phyloP scores from a whole-genome alignment of 2,329 filamentous ascomycete species.

The Penicillium sp. region DNA sequence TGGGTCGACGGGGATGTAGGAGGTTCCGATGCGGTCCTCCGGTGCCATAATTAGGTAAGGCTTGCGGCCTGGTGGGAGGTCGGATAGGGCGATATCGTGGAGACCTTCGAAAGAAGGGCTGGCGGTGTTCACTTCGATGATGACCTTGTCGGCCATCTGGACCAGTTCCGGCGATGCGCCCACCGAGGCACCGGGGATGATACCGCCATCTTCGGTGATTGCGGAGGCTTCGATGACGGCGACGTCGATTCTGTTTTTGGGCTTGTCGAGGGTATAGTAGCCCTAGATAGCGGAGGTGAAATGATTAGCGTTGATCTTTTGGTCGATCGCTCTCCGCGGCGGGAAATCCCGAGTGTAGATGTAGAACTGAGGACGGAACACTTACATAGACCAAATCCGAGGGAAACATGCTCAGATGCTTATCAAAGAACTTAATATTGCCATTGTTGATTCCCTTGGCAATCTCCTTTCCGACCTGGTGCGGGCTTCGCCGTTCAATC shows the following conservation, averaged over 20 bases:
- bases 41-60: constrained; percentile 84
- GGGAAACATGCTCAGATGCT: constrained; percentile 92
- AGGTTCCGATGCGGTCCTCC: constrained; percentile 83
- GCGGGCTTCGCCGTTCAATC: constrained; percentile 82
- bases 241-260: constrained; percentile 75
- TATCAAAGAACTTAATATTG: constrained; percentile 89
- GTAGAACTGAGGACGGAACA: background rate
- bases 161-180: constrained; percentile 84
- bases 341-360: constrained; percentile 5
- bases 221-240: constrained; percentile 84
- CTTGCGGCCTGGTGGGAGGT: constrained; percentile 78
- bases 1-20: constrained; percentile 80
- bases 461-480: constrained; percentile 90
- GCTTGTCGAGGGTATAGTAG: constrained; percentile 81
- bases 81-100: constrained; percentile 90
- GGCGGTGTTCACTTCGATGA: constrained; percentile 89
- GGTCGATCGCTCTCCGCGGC: constrained; percentile 6
- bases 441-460: constrained; percentile 89
- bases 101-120: constrained; percentile 84
- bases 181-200: constrained; percentile 83
- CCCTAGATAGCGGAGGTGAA: constrained; percentile 52
- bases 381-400: constrained; percentile 78
- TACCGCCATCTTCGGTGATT: constrained; percentile 86
- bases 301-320: constrained; percentile 13
- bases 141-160: constrained; percentile 90